Evolutionary conservation across 2,329 filamentous ascomycete genomes (phyloP).

Genomic region (Periconia macrospinosa): DNA sequence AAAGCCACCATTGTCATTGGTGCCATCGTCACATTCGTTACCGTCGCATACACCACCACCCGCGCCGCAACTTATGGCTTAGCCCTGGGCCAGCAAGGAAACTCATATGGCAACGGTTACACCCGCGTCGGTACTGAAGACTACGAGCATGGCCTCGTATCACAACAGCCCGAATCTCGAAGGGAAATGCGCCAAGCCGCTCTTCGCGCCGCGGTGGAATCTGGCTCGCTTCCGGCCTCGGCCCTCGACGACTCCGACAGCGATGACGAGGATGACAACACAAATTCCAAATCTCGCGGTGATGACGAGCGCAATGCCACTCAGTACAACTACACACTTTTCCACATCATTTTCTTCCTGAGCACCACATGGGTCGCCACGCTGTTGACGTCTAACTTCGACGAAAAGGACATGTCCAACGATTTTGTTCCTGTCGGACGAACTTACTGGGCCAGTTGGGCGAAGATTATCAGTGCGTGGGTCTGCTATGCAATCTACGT

Average conservation of each 20-base stretch:
- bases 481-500: constrained; percentile 92
- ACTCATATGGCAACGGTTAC: constrained; percentile 57
- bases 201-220: constrained; percentile 87
- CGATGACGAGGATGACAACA: constrained; percentile 66
- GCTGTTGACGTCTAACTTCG: constrained; percentile 77
- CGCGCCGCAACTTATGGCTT: constrained; percentile 90
- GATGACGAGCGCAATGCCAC: constrained; percentile 89
- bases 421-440: constrained; percentile 91
- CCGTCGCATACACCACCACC: constrained; percentile 96
- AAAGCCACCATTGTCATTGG: constrained; percentile 90
- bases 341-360: constrained; percentile 97
- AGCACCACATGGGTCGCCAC: constrained; percentile 96
- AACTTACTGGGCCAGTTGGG: constrained; percentile 97
- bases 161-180: constrained; percentile 76
- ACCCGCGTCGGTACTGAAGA: constrained; percentile 67
- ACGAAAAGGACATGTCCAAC: constrained; percentile 60
- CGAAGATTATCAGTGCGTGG: constrained; percentile 98
- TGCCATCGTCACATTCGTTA: constrained; percentile 93
- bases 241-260: constrained; percentile 76
- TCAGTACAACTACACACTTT: constrained; percentile 94
- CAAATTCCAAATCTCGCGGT: constrained; percentile 62
- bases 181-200: constrained; percentile 93
- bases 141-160: constrained; percentile 82
- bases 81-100: constrained; percentile 67
- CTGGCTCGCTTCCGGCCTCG: constrained; percentile 87